phyloP scores from a whole-genome alignment of 2,329 filamentous ascomycete genomes.

The Colletotrichum euphorbiae region DNA sequence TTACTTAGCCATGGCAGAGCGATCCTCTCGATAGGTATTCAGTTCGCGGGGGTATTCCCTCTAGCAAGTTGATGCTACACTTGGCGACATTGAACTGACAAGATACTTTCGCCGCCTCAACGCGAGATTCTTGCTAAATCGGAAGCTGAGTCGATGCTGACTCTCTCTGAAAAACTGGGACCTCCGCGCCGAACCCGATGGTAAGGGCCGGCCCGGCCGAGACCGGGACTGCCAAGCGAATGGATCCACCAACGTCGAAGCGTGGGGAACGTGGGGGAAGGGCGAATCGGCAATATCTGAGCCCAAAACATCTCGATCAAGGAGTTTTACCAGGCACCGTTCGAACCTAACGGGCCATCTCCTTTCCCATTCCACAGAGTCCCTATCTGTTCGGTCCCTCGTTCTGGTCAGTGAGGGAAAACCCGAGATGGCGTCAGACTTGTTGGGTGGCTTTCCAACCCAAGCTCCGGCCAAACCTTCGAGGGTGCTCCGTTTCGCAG shows the following conservation, averaged over 20 bases:
- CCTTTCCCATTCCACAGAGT: too few species aligned
- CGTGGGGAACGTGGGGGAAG: slow-evolving; percentile 27
- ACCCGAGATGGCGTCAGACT: slow-evolving; percentile 17
- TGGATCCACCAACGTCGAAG: slow-evolving; percentile 27
- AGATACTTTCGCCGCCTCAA: too few species aligned
- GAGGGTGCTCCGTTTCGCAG: slow-evolving; percentile 31
- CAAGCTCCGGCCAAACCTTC: slow-evolving; percentile 19
- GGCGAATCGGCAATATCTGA: background rate
- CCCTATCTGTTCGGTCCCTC: too few species aligned
- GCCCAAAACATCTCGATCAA: background rate
- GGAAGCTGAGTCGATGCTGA: background rate
- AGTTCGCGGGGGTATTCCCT: too few species aligned
- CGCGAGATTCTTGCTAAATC: background rate
- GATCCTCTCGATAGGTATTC: too few species aligned
- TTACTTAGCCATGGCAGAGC: too few species aligned
- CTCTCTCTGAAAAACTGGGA: background rate
- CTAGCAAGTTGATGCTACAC: too few species aligned
- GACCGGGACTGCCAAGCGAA: slow-evolving; percentile 24
- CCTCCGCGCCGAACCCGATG: slow-evolving; percentile 3
- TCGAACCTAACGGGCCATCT: too few species aligned
- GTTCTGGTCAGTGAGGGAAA: too few species aligned
- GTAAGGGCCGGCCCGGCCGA: slow-evolving; percentile 13
- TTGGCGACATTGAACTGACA: too few species aligned
- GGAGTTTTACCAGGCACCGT: too few species aligned
- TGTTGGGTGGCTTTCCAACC: slow-evolving; percentile 28